Percentiles rank a stretch among this genome's conserved stretches.
Conservation (phyloP, 169 alveolate species). For the Hepatocystis sp. region DNA sequence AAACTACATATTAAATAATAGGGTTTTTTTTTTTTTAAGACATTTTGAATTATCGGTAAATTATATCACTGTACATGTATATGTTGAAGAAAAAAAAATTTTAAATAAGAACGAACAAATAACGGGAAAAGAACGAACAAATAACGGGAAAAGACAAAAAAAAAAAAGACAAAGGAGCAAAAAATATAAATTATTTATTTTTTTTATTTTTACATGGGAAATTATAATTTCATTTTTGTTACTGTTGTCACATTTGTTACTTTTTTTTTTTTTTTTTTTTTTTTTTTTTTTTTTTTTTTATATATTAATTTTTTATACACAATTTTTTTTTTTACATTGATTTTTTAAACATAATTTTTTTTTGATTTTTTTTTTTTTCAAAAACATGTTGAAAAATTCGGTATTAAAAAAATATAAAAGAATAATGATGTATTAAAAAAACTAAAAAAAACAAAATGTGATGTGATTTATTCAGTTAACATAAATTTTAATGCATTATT, state of each 20-base stretch:
- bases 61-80: slow-evolving; percentile 15
- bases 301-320: no score
- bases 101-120: background rate
- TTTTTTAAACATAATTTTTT: no score
- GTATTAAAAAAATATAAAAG: no score
- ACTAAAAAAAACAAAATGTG: no score
- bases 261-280: background rate
- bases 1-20: background rate
- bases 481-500: no score
- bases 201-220: background rate
- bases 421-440: no score
- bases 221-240: background rate
- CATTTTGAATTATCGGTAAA: slow-evolving; percentile 10
- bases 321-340: no score
- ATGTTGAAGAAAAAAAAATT: slow-evolving; percentile 10
- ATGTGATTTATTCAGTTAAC: no score
- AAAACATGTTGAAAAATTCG: no score
- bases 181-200: background rate
- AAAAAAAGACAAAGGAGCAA: background rate
- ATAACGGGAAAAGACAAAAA: background rate
- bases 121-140: slow-evolving; percentile 7
- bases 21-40: slow-evolving; percentile 10
- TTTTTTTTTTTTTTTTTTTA: slow-evolving; percentile 6
- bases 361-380: no score
- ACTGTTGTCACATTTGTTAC: background rate